phyloP scores from a whole-genome alignment of 371 early-diverging fungal genomes.

The Syncephalastrum sp. region DNA sequence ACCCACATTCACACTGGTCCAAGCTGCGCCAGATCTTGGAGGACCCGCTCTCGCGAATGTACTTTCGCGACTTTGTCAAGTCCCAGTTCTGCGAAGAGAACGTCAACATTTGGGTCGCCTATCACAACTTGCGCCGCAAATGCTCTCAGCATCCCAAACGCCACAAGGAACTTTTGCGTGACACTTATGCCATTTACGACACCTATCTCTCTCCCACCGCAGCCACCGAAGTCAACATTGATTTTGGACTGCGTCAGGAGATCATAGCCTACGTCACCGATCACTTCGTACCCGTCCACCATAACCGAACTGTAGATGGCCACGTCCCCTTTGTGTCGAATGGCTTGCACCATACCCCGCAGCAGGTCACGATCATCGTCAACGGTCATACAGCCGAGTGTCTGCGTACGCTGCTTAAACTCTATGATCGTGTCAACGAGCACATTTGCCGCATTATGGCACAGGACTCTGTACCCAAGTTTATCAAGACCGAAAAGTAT shows the following conservation, averaged over 20 bases:
- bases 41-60: slow-evolving; percentile 51
- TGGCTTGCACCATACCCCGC: slow-evolving; percentile 21
- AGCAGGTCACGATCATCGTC: slow-evolving; percentile 32
- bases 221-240: slow-evolving; percentile 58
- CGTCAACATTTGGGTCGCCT: slow-evolving; percentile 57
- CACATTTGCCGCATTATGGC: slow-evolving; percentile 76
- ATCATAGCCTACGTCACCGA: slow-evolving; percentile 18
- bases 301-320: slow-evolving; percentile 8
- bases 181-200: slow-evolving; percentile 59
- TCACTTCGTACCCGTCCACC: slow-evolving; percentile 11
- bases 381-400: slow-evolving; percentile 32
- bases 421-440: slow-evolving; percentile 67
- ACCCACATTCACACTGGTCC: slow-evolving; percentile 17
- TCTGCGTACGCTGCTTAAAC: slow-evolving; percentile 37
- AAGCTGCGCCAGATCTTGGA: slow-evolving; percentile 60
- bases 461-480: slow-evolving; percentile 76
- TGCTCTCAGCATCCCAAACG: slow-evolving; percentile 31
- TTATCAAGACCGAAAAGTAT: slow-evolving; percentile 68
- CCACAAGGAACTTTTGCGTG: slow-evolving; percentile 43
- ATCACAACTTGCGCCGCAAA: slow-evolving; percentile 35
- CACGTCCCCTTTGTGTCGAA: slow-evolving; percentile 29
- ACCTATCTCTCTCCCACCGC: slow-evolving; percentile 60
- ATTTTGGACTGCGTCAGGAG: slow-evolving; percentile 43
- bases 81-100: slow-evolving; percentile 65
- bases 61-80: slow-evolving; percentile 62